Conservation (phyloP, 805 yeast genomes). For the Cyberlindnera lachancei region DNA sequence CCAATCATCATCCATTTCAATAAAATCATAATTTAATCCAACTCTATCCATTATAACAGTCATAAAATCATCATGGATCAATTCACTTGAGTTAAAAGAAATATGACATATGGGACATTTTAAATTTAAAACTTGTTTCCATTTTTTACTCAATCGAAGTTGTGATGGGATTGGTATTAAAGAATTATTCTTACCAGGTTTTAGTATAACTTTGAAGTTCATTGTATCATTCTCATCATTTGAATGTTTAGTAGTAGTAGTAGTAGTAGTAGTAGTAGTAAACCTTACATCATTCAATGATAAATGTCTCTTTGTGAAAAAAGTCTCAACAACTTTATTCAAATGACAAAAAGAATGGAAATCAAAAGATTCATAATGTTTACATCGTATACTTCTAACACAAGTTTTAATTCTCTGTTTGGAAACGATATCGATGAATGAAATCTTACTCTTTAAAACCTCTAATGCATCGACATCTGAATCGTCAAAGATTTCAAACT, state of each 20-base stretch:
- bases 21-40: slow-evolving; percentile 1
- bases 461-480: slow-evolving; percentile 9
- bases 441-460: slow-evolving; percentile 9
- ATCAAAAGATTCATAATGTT: slow-evolving; percentile 13
- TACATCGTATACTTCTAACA: slow-evolving; percentile 11
- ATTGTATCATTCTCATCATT: background rate
- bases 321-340: slow-evolving; percentile 1
- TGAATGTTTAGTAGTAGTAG: no score
- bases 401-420: slow-evolving; percentile 7
- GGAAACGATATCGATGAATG: slow-evolving; percentile 13
- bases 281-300: no score
- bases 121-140: background rate
- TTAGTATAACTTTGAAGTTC: slow-evolving; percentile 5
- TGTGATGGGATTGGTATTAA: no score
- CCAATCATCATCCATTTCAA: slow-evolving; percentile 13
- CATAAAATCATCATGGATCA: slow-evolving; percentile 18
- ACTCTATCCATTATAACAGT: slow-evolving; percentile 4
- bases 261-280: no score
- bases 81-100: slow-evolving; percentile 7
- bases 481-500: no score
- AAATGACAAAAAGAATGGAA: slow-evolving; percentile 8
- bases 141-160: slow-evolving; percentile 10
- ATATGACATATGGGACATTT: slow-evolving; percentile 17
- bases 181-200: no score
- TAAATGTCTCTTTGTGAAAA: slow-evolving; percentile 6